Conservation (phyloP, 768 basidiomycete species). For the Tephrocybe sp. region DNA sequence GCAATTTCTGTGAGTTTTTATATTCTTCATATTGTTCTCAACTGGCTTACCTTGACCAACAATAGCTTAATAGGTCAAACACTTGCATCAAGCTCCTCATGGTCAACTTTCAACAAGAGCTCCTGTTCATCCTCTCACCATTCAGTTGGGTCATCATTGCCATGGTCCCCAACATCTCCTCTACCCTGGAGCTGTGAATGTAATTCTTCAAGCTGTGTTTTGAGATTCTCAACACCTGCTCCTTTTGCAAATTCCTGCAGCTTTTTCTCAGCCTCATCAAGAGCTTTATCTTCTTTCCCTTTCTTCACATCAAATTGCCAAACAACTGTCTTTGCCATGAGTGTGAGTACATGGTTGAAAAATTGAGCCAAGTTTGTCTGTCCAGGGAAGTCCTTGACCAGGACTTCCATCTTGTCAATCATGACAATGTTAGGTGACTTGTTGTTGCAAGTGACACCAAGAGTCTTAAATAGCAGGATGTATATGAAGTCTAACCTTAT, state of each 20-base stretch:
- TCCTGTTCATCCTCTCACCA: conserved; percentile 25
- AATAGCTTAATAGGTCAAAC: conserved; percentile 23
- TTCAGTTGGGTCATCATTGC: conserved; percentile 18
- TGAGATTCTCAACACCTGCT: conserved; percentile 13
- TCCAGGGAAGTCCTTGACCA: conserved; percentile 23
- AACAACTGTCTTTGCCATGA: conserved; percentile 33
- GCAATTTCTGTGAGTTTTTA: neutral
- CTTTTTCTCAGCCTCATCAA: conserved; percentile 4
- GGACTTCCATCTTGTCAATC: conserved; percentile 23
- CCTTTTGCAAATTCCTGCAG: conserved; percentile 15
- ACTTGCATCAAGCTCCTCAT: conserved; percentile 12
- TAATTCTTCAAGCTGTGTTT: conserved; percentile 10
- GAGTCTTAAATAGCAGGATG: conserved; percentile 19
- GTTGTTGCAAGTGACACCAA: conserved; percentile 37
- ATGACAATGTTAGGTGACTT: conserved; percentile 34
- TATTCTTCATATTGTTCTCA: neutral
- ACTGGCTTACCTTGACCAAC: conserved; percentile 30
- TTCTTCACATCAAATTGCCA: conserved; percentile 31
- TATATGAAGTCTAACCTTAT: conserved; percentile 27
- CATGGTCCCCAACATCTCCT: conserved; percentile 8
- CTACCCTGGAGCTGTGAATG: conserved; percentile 9
- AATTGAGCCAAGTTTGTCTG: conserved; percentile 27
- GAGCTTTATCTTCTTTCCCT: conserved; percentile 6
- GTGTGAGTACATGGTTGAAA: conserved; percentile 38
- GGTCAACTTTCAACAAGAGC: conserved; percentile 8